Base-by-base conservation (phyloP, 2,329 filamentous ascomycete species). In the Thielaviopsis populi region DNA sequence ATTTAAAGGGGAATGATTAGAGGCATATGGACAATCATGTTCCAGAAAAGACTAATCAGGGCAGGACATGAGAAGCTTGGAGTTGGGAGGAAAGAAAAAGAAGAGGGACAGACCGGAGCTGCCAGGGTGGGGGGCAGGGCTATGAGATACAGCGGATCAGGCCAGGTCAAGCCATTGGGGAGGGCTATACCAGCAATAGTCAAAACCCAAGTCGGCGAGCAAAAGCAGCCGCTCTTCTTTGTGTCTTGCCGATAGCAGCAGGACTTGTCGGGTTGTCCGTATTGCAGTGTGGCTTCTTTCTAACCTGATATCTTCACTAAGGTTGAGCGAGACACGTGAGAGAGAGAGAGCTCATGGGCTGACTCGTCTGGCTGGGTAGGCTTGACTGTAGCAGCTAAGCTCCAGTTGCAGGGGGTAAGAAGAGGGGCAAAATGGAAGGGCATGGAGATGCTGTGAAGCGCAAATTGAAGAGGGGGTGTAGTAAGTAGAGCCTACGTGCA, bases 21-120 rank as follows among this genome's bases (percentile, higher is more conserved):
- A 56, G 50, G 50, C 27, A 56, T 10, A 33, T 56, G 50, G 50
- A 56, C 24, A 56, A 56, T 56, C 50, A 56, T 56, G 50, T 56
- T 56, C 50, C 50, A 56, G 50, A 56, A 46, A 56, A 33, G 50
- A 56, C 27, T 56, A 37, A 56, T 56, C 50, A 56, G 50, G 50
- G 50, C 50, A 56, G 50, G 17, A 37, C 50, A 33, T 56, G 50
- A 33, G 50, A 56, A 56, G 50, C 50, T 56, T 56, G 50, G 30
- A 56, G 50, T 56, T 56, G 50, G 50, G 50, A 37, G 50, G 50
- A 56, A 37, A 56, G 24, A 50, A 50, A 50, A 54, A 56, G 33
- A 56, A 56, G 50, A 56, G 50, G 50, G 50, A 56, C 50, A 56
- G 50, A 56, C 50, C 50, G 27, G 50, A 56, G 50, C 50, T 56